Percentiles rank a stretch among this genome's conserved stretches.
Conservation (phyloP, 2,329 filamentous ascomycete genomes). For the Colletotrichum sp. region DNA sequence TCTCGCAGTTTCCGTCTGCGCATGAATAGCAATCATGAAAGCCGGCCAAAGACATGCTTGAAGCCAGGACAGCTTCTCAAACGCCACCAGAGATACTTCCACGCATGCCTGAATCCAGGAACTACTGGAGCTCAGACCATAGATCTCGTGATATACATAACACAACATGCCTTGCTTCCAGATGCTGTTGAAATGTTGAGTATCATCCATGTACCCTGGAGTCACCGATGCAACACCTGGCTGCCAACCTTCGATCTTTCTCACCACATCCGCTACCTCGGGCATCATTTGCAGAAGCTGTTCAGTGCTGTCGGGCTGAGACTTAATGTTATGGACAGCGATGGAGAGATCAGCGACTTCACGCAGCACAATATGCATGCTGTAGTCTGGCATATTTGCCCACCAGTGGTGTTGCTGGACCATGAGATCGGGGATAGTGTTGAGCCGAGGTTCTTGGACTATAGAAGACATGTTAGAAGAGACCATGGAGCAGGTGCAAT, state of each 20-base stretch:
- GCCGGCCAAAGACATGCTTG: background rate
- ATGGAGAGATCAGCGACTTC: background rate
- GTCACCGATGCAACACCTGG: background rate
- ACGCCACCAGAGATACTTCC: background rate
- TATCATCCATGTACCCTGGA: background rate
- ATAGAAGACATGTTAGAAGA: background rate
- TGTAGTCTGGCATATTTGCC: background rate
- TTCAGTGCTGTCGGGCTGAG: background rate
- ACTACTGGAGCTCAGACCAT: background rate
- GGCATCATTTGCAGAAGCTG: background rate
- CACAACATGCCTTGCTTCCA: background rate
- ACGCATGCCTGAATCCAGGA: background rate
- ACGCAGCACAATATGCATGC: background rate
- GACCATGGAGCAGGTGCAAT: background rate
- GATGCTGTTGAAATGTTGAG: background rate
- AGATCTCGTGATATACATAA: background rate
- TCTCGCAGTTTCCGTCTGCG: background rate
- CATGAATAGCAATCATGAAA: background rate
- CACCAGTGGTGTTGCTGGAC: background rate
- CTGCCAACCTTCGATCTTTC: background rate
- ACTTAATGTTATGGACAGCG: background rate
- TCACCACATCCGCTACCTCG: background rate
- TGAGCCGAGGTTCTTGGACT: background rate
- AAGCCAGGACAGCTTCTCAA: background rate
- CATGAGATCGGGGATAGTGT: background rate